Conservation (phyloP, 208 protist species). For the Porcisia deanei region DNA sequence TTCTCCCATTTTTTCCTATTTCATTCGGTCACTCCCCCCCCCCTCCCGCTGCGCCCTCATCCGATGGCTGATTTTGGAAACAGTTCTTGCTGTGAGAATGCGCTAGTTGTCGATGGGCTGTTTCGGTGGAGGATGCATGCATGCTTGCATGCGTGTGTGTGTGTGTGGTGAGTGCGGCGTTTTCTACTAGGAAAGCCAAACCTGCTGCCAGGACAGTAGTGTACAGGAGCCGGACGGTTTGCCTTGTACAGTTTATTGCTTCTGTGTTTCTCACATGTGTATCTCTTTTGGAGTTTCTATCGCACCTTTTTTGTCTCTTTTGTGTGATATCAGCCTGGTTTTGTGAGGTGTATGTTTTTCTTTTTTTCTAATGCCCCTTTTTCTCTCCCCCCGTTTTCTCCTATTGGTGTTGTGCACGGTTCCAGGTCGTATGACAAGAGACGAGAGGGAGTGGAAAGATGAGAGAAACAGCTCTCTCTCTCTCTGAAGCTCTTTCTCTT, state of each 20-base stretch:
- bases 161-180: neutral
- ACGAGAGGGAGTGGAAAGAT: neutral
- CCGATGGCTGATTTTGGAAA: neutral
- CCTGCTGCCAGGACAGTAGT: neutral
- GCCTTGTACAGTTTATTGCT: neutral
- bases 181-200: neutral
- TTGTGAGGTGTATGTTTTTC: neutral
- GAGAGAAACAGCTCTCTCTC: neutral
- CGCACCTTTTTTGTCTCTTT: neutral
- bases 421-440: neutral
- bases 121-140: neutral
- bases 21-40: neutral
- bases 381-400: neutral
- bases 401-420: neutral
- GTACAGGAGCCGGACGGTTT: neutral
- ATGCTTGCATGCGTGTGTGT: too few species aligned
- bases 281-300: neutral
- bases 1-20: neutral
- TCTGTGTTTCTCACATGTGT: neutral
- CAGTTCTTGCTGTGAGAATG: neutral
- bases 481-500: neutral
- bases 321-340: neutral
- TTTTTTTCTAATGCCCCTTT: neutral
- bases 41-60: constrained; percentile 2
- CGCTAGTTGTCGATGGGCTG: neutral